Evolutionary conservation across 352 stramenopile species (phyloP).

Genomic region (Phytophthora hybrid): DNA sequence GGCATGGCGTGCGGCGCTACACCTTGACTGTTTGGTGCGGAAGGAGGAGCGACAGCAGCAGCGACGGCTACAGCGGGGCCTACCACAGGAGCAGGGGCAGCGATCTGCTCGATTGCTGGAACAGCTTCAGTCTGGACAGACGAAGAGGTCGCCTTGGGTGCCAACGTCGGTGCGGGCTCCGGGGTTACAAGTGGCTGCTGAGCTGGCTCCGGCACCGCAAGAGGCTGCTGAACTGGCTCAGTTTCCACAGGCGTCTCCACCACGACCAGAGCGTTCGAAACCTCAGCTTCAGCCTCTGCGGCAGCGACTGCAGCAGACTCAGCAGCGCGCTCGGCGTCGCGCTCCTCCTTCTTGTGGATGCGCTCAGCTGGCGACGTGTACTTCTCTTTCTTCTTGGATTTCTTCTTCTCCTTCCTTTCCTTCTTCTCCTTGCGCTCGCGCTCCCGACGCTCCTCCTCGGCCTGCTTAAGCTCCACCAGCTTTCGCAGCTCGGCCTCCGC

Average conservation of each 20-base stretch:
- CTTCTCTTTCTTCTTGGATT: constrained; percentile 65
- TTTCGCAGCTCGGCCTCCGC: constrained; percentile 49
- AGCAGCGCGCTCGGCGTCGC: constrained; percentile 32
- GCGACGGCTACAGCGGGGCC: background rate
- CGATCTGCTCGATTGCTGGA: background rate
- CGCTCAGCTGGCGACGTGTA: constrained; percentile 64
- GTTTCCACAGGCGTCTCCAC: constrained; percentile 43
- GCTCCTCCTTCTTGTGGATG: constrained; percentile 58
- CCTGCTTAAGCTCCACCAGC: constrained; percentile 50
- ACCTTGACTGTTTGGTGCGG: constrained; percentile 6
- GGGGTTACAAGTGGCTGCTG: background rate
- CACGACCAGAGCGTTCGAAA: constrained; percentile 62
- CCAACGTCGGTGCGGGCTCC: constrained; percentile 3
- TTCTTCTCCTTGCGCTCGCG: constrained; percentile 47
- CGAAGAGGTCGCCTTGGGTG: constrained; percentile 5
- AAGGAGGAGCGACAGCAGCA: constrained; percentile 1
- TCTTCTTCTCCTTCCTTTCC: constrained; percentile 55
- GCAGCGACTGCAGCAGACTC: constrained; percentile 26
- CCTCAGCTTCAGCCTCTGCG: constrained; percentile 17
- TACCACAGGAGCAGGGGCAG: constrained; percentile 14
- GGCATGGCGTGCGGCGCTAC: constrained; percentile 28
- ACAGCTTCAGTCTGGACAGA: constrained; percentile 17
- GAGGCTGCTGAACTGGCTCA: constrained; percentile 17
- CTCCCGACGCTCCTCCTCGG: constrained; percentile 47
- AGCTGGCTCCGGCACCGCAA: constrained; percentile 12